These are phyloP conservation scores for Bullera alba DNA, from an alignment of 768 basidiomycete genomes.

Conservation along the genomic window DNA sequence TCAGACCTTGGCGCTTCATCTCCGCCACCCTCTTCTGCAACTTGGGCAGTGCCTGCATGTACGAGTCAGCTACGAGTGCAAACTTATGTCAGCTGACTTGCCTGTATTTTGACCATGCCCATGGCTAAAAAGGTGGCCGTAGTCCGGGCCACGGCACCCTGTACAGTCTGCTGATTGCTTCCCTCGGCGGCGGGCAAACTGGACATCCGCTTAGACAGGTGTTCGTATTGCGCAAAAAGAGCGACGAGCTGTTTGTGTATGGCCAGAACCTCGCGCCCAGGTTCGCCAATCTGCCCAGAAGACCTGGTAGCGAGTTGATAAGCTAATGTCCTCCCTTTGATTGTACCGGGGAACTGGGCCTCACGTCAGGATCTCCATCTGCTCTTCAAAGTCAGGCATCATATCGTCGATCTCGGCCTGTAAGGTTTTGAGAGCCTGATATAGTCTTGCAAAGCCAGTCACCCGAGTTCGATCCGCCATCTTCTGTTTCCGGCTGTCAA, in stretches of 20 bases:
- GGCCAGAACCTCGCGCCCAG: conserved; percentile 37
- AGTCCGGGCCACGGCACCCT: conserved; percentile 67
- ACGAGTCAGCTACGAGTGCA: background rate
- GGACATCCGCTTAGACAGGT: conserved; percentile 75
- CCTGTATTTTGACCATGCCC: conserved; percentile 82
- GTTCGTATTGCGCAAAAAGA: conserved; percentile 81
- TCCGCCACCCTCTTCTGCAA: conserved; percentile 32
- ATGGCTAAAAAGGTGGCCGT: conserved; percentile 77
- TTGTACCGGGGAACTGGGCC: conserved; percentile 13
- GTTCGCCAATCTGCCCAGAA: conserved; percentile 51
- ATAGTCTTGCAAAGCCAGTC: conserved; percentile 62
- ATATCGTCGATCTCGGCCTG: conserved; percentile 86
- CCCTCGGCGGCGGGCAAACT: conserved; percentile 58
- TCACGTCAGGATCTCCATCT: conserved; percentile 65
- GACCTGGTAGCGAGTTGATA: conserved; percentile 44
- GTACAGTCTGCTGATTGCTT: conserved; percentile 74
- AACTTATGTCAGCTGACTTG: background rate
- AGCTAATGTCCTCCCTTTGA: background rate
- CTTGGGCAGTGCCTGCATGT: conserved; percentile 31
- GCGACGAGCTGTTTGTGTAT: conserved; percentile 76
- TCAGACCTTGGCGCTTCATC: conserved; percentile 14
- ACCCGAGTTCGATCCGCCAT: conserved; percentile 57
- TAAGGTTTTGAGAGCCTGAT: conserved; percentile 65
- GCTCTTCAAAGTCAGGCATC: conserved; percentile 81
- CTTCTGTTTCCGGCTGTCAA: conserved; percentile 67